Evolutionary conservation across 2,329 filamentous ascomycete genomes (phyloP), one percentile per base, ranked within the genome.

Genomic region (Neocatenulostroma microsporum): DNA sequence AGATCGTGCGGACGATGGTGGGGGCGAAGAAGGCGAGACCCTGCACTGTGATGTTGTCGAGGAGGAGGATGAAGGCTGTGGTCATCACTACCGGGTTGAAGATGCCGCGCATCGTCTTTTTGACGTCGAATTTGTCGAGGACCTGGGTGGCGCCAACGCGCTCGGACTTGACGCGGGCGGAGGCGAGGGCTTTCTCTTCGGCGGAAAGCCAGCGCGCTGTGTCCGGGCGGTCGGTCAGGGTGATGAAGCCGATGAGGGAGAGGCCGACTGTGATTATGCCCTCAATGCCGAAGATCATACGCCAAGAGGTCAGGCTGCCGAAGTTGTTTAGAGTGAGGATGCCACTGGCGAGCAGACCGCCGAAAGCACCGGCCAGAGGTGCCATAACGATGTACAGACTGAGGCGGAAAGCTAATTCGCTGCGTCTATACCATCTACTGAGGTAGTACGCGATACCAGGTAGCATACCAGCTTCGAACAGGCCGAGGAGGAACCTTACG

Each of bases 271-370:
- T 78, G 45, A 82, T 73, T 48, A 82, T 74, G 14, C 80, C 80
- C 53, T 84, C 80, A n/a, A 84, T 75, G 3, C 69, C 72, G 37
- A 84, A 84, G 34, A 84, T 81, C 78, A 82, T 82, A 6, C 78
- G 65, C 80, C 80, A 84, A 4, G 58, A 61, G 17, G 61, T 62
- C 0, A 82, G 58, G 3, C 63, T 55, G 5, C 76, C 78, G 42
- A 83, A 75, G 40, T 65, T 57, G 36, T 72, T 61, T 2, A 85
- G 66, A 2, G 62, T 76, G 14, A 84, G 64, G 44, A 85, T 84
- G 2, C 63, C 80, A 4, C 61, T 67, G 2, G 67, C 67, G 0
- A 85, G 63, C 0, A 85, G 64, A 0, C 81, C 81, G 14, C 82
- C 80, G 46, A 84, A 84, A 0, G 80, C 80, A 3, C 80, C 80